phyloP scores from a whole-genome alignment of 805 yeast genomes.

The Osmozyma mogii region DNA sequence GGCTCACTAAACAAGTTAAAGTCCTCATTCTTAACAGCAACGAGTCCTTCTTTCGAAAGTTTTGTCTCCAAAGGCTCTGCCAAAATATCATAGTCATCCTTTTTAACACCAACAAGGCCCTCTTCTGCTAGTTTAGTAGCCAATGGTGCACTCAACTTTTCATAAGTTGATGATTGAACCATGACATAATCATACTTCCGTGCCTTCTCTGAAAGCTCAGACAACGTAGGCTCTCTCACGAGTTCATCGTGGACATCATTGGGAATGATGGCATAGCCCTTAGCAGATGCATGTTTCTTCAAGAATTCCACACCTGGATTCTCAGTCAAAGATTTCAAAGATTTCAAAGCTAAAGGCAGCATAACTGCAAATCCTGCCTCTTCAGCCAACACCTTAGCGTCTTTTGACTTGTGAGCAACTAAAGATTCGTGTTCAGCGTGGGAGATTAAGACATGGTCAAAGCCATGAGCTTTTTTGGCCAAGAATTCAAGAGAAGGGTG shows the following conservation, averaged over 20 bases:
- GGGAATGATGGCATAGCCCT: conserved; percentile 6
- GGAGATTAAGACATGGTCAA: conserved; percentile 12
- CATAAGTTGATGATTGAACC: no score
- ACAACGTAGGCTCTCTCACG: no score
- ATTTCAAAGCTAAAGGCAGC: conserved; percentile 2
- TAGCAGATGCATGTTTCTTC: conserved; percentile 14
- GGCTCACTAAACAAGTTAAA: not conserved
- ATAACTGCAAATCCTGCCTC: conserved; percentile 10
- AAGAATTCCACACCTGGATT: conserved; percentile 16
- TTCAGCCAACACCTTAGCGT: conserved; percentile 6
- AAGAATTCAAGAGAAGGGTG: conserved; percentile 25
- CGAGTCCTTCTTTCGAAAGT: conserved; percentile 3
- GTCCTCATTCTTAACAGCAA: conserved; percentile 3
- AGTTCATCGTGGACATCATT: conserved; percentile 10
- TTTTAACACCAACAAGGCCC: conserved; percentile 3
- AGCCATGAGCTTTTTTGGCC: conserved; percentile 14
- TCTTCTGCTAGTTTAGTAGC: no score
- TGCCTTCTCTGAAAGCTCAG: no score
- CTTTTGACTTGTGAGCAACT: conserved; percentile 8
- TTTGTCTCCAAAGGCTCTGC: conserved; percentile 1
- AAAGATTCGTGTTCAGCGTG: not conserved
- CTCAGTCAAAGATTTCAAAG: no score
- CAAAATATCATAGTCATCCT: conserved; percentile 7
- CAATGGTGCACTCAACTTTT: no score
- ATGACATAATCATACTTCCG: no score